A percentile compares a stretch with the other conserved stretches of the same genome.
These are phyloP conservation scores for Lodderomyces jiufengensis DNA, from an alignment of 1,139 yeast genomes.

Conservation along the genomic window DNA sequence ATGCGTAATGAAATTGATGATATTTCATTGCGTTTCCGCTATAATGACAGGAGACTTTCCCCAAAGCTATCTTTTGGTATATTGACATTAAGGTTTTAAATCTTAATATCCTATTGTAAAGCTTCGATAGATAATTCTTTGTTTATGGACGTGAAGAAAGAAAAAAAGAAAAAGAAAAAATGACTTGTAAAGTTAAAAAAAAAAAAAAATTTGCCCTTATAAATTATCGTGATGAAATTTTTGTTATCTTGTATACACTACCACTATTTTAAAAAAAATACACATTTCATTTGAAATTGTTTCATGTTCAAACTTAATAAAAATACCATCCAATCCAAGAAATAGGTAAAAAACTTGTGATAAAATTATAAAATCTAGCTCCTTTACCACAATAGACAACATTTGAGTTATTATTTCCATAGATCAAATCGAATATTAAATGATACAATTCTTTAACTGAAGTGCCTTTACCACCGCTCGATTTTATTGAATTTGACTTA, in stretches of 20 bases:
- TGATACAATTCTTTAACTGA: slow-evolving; percentile 50
- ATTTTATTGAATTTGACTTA: slow-evolving; percentile 31
- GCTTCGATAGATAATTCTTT: slow-evolving; percentile 86
- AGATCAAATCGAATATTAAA: slow-evolving; percentile 52
- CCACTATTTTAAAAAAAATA: too few relatives aligned
- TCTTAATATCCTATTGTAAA: slow-evolving; percentile 44
- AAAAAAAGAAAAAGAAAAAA: slow-evolving; percentile 11
- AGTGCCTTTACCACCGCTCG: slow-evolving; percentile 36
- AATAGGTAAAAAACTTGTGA: slow-evolving; percentile 32
- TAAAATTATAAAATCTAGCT: slow-evolving; percentile 41
- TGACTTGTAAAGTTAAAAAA: slow-evolving; percentile 2
- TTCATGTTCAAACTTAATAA: neutral
- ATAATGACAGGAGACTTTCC: slow-evolving; percentile 91
- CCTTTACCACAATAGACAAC: slow-evolving; percentile 51
- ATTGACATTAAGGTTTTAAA: slow-evolving; percentile 5
- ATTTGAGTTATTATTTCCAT: slow-evolving; percentile 24
- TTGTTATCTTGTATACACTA: too few relatives aligned
- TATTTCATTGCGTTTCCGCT: slow-evolving; percentile 57
- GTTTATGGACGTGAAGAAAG: slow-evolving; percentile 52
- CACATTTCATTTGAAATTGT: too few relatives aligned
- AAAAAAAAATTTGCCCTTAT: neutral
- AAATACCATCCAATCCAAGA: slow-evolving; percentile 28
- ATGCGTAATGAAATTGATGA: slow-evolving; percentile 29
- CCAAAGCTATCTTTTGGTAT: slow-evolving; percentile 57
- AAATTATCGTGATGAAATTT: neutral